Evolutionary conservation across 352 stramenopile genomes (phyloP).

Genomic region (Phytophthora quininea): DNA sequence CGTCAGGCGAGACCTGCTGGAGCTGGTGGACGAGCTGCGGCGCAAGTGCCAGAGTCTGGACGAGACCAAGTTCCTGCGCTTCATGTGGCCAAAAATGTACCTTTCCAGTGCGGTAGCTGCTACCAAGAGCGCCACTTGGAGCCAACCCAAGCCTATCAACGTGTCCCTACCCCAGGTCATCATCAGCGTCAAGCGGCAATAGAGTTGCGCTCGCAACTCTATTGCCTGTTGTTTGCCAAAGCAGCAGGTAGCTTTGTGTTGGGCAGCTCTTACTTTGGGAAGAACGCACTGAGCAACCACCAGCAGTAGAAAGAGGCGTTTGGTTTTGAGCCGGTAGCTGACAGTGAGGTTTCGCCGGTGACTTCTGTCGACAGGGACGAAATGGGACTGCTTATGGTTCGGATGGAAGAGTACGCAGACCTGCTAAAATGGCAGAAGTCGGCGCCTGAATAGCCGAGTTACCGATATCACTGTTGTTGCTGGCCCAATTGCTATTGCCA

Average conservation of each 20-base stretch:
- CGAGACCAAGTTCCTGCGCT: conserved; percentile 65
- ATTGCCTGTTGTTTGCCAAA: conserved; percentile 54
- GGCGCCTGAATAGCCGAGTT: conserved; percentile 10
- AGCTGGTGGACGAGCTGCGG: conserved; percentile 61
- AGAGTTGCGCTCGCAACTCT: conserved; percentile 39
- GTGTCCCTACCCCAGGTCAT: conserved; percentile 72
- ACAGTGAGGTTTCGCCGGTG: conserved; percentile 13
- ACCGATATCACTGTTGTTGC: neutral
- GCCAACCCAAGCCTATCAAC: conserved; percentile 40
- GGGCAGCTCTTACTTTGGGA: conserved; percentile 39
- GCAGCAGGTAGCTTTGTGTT: conserved; percentile 42
- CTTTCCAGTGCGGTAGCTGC: conserved; percentile 48
- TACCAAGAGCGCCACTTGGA: conserved; percentile 14
- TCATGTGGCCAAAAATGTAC: conserved; percentile 76
- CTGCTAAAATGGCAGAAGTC: neutral
- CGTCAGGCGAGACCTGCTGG: conserved; percentile 53
- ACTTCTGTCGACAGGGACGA: conserved; percentile 22
- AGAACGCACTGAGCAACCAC: conserved; percentile 25
- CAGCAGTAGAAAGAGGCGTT: conserved; percentile 21
- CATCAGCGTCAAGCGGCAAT: conserved; percentile 68
- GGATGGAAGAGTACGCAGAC: conserved; percentile 43
- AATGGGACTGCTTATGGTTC: conserved; percentile 18
- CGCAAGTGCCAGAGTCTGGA: conserved; percentile 47
- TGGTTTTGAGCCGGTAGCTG: conserved; percentile 10
- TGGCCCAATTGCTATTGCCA: too few relatives aligned